Base-by-base conservation (phyloP, 2,329 filamentous ascomycete species). In the Salinomyces thailandicus region DNA sequence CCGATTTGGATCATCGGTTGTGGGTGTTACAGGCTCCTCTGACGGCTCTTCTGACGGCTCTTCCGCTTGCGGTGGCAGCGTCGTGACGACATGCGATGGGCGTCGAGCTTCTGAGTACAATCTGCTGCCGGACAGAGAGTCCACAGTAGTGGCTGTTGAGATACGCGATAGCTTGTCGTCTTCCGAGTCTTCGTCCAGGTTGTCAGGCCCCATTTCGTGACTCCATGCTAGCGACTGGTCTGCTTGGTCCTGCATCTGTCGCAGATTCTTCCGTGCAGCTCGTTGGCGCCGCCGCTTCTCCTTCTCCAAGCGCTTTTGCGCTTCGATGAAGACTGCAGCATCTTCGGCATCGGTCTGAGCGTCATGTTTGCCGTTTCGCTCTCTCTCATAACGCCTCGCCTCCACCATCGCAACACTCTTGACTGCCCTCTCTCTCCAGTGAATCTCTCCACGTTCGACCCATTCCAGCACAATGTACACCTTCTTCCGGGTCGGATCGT, bases 401-500 rank as follows among this genome's bases (percentile, higher is more conserved):
- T 98, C 91, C 51, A 86, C 79, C 19, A 78, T 69, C 50, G 84
- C 84, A 46, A 96, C 82, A 52, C 86, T 82, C 38, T 80, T 81
- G 5, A 86, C 69, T 5, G 85, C 89, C 62, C 87, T 85, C 58
- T 82, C 89, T 37, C 91, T 77, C 91, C 91, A 98, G 32, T 85
- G 74, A 39, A 98, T 85, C 62, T 98, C 91, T 35, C 91, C 89
- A 27, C 89, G 73, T 57, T 95, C 85, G 38, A 95, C 87, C 60
- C 89, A 89, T 60, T 98, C 91, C 29, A 98, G 72, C 14, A 96
- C 85, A 64, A 98, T 89, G 64, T 98, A 98, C 44, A 98, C 94
- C 64, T 98, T 98, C 65, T 93, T 91, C 40, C 86, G 77, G 52
- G 86, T 85, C 2, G 89, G 89, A 57, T 98, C 91, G 58, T 98